Evolutionary conservation across 2,329 filamentous ascomycete species (phyloP), one percentile per base, ranked within the genome.

Genomic region (Penicillium sp.): DNA sequence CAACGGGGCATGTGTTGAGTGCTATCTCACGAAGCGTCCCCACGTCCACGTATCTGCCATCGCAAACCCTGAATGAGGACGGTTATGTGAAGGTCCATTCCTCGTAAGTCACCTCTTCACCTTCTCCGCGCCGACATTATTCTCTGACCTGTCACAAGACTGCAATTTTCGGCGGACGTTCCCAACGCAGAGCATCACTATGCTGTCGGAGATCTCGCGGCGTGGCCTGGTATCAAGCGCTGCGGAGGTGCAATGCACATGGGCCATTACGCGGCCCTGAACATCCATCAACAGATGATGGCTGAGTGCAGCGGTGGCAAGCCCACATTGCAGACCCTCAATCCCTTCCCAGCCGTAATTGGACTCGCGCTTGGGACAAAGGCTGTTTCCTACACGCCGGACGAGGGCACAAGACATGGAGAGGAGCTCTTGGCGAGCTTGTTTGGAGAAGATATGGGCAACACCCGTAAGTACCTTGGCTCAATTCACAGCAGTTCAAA

Each of bases 221-320:
- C 81, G 52, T 93, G 91, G 90, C 84, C 88, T 0, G 90, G 90
- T 46, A 92, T 94, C 78, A 93, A 92, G 80, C 88, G 91, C 48
- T 91, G 88, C 68, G 90, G 91, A 26, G 85, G 82, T 16, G 91
- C 91, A 37, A 91, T 93, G 84, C 85, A 90, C 70, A 87, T 88
- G 81, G 91, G 90, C 40, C 85, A 87, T 69, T 81, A 84, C 62
- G 84, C 85, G 3, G 89, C 86, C 6, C 76, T 83, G 56, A 93
- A 93, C 71, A 83, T 90, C 57, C 84, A 90, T 76, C 84, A 89
- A 75, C 78, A 81, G 26, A 86, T 90, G 71, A 73, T 85, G 48
- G 70, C 78, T 56, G 73, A 80, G 55, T 73, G 76, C 26, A 73
- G 68, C 19, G 70, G 72, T 40, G 72, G 75, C 40, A 73, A 73